Evolutionary conservation across 495 filamentous ascomycete genomes (phyloP), one percentile per base, ranked within the genome.

Genomic region (Cercophora samala): DNA sequence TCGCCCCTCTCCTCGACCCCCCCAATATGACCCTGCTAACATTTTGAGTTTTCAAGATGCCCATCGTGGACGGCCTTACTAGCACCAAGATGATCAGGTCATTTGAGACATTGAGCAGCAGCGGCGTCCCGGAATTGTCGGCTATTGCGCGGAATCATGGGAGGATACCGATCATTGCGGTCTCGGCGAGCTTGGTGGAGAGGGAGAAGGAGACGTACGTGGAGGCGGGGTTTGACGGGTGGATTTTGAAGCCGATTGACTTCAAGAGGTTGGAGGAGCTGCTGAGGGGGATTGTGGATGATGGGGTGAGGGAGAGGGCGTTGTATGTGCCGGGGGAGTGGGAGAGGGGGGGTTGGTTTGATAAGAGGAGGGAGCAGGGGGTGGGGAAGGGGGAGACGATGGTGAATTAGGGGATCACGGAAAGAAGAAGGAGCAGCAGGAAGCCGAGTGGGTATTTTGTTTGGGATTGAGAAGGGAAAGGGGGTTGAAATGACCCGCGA

Each of bases 161-260:
- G 63, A 85, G 88, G 24, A 82, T 93, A 0, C 93, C 93, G 1
- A 90, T 97, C 58, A 92, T 97, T 72, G 93, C 93, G 8, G 93
- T 97, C 6, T 97, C 93, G 1, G 93, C 93, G 2, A 93, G 91
- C 5, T 79, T 97, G 0, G 68, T 92, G 4, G 93, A 97, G 74
- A 84, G 81, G 42, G 85, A 92, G 5, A 84, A 80, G 21, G 76
- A 87, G 22, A 86, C 75, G 5, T 97, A 97, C 73, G 85, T 92
- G 46, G 83, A 89, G n/a, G 84, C 86, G 2, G 93, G 93, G 0
- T 97, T 97, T 70, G 93, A 97, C 68, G 93, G 91, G 52, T 97
- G 92, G 91, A 91, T 97, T 62, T 66, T 89, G 73, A 91, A 91
- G 74, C 90, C 86, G 0, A 86, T 93, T 68, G 85, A 92, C 69